Base-by-base conservation (phyloP, 78 protist species). In the Monocercomonoides exilis region DNA sequence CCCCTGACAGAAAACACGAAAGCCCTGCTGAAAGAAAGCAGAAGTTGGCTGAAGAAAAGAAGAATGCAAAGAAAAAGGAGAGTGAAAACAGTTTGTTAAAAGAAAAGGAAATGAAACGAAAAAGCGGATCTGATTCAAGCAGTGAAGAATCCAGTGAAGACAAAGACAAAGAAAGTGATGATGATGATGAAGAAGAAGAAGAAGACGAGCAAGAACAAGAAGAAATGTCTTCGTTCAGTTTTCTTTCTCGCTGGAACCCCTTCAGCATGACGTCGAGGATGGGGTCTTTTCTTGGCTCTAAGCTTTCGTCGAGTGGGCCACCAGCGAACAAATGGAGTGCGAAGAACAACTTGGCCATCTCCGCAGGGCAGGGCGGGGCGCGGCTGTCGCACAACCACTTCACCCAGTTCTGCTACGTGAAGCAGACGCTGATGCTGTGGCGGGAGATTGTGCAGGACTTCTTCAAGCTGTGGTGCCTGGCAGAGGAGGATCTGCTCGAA, bases 361-460 rank as follows among this genome's bases (percentile, higher is more conserved):
- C 38, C 11, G 70, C 70, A 21, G 70, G 70, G 21, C 38, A 11
- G 21, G 70, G 70, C 21, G 70, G 70, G 21, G 70, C 70, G 21
- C 70, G 70, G 38, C 70, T 54, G 38, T 54, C 70, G 38, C 70
- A 54, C 21, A 29, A 11, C 38, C 70, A 54, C 21, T 21, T 21
- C 70, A 54, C 70, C 38, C 70, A 54, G 70, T 54, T 54, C 70
- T 29, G 21, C 54, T 95, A 92, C 84, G 96, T 93, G 5, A 80
- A 87, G 84, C 97, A 97, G 87, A 87, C 96, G 0, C 94, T 97
- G 0, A 44, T 85, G 42, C 93, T 97, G 33, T 97, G 99, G 99
- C 64, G 96, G 44, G 91, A 91, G 77, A 91, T 97, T 45, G 87
- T 89, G 36, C 91, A 94, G 90, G 96, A 97, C 85, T 90, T 97